Conservation (phyloP, 2,329 filamentous ascomycete genomes). For the Colletotrichum cordylinicola region DNA sequence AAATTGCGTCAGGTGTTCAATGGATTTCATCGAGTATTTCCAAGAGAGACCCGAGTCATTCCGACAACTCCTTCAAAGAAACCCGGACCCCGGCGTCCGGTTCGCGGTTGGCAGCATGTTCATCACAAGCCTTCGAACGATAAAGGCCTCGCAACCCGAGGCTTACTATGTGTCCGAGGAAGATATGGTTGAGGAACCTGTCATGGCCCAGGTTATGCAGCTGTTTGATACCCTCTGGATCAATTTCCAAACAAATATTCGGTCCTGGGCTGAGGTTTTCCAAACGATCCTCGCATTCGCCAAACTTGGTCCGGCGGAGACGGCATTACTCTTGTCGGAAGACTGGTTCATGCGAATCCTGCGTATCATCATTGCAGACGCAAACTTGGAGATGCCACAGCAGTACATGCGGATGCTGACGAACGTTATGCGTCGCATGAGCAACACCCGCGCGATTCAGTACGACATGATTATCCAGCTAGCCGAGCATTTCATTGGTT, state of each 20-base stretch:
- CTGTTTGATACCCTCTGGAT: conserved; percentile 65
- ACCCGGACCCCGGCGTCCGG: conserved; percentile 62
- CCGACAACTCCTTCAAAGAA: conserved; percentile 69
- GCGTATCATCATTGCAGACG: conserved; percentile 67
- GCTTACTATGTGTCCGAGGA: conserved; percentile 46
- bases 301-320: conserved; percentile 63
- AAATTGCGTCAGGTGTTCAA: conserved; percentile 59
- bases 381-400: conserved; percentile 51
- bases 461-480: conserved; percentile 60
- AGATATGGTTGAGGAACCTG: conserved; percentile 27
- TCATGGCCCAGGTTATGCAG: neutral
- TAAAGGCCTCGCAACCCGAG: conserved; percentile 54
- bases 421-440: conserved; percentile 54
- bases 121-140: conserved; percentile 53
- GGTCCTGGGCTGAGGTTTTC: conserved; percentile 81
- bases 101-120: conserved; percentile 56
- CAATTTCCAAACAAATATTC: conserved; percentile 64
- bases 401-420: conserved; percentile 63
- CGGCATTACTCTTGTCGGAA: conserved; percentile 62
- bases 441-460: conserved; percentile 54
- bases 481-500: conserved; percentile 48
- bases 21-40: conserved; percentile 68
- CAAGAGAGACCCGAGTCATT: conserved; percentile 59
- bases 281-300: conserved; percentile 72
- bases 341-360: conserved; percentile 66